phyloP scores from a whole-genome alignment of 345 rosid genomes.

The Gossypium thurberi region DNA sequence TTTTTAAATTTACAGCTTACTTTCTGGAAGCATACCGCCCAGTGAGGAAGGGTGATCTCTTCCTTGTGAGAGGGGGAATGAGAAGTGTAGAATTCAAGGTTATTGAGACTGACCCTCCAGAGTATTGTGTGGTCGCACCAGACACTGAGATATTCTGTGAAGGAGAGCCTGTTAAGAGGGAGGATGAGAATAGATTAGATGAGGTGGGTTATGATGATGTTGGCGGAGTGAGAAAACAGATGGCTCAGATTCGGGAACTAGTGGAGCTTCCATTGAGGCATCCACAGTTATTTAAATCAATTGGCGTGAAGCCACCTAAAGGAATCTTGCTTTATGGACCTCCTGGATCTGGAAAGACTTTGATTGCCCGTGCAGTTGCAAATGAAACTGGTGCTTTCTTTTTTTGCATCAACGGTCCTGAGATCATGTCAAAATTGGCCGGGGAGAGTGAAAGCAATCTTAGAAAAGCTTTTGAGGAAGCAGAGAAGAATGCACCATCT shows the following conservation, averaged over 20 bases:
- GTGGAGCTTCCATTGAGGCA: slow-evolving; percentile 94
- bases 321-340: slow-evolving; percentile 87
- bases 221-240: slow-evolving; percentile 96
- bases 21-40: slow-evolving; percentile 91
- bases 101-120: slow-evolving; percentile 80
- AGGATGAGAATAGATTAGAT: slow-evolving; percentile 85
- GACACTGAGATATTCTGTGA: slow-evolving; percentile 96
- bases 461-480: slow-evolving; percentile 96
- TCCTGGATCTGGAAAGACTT: slow-evolving; percentile 83
- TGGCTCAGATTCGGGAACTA: slow-evolving; percentile 94
- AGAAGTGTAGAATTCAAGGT: slow-evolving; percentile 90
- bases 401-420: slow-evolving; percentile 92
- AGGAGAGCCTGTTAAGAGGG: slow-evolving; percentile 87
- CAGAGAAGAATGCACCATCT: slow-evolving; percentile 95
- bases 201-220: slow-evolving; percentile 96
- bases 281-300: slow-evolving; percentile 88
- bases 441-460: slow-evolving; percentile 99
- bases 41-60: slow-evolving; percentile 88
- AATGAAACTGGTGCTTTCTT: slow-evolving; percentile 96
- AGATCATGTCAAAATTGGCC: slow-evolving; percentile 93
- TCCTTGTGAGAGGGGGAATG: slow-evolving; percentile 97
- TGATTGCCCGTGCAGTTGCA: slow-evolving; percentile 94
- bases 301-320: slow-evolving; percentile 97
- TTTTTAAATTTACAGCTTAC: slow-evolving; percentile 53
- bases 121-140: slow-evolving; percentile 92